phyloP scores from a whole-genome alignment of 106 monocot genomes.

The Vanilla planifolia region DNA sequence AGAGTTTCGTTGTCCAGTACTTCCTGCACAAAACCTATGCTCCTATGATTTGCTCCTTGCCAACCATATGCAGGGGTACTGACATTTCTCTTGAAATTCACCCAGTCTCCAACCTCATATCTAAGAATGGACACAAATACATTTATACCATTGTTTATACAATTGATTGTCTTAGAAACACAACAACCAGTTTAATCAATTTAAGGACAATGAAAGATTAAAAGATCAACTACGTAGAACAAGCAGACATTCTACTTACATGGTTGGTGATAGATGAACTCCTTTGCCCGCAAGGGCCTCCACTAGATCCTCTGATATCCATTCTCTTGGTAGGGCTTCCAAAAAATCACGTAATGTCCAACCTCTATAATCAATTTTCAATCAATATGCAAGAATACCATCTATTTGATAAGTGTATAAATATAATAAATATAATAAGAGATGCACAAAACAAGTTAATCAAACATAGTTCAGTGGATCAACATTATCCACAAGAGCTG shows the following conservation, averaged over 20 bases:
- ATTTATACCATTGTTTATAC: constrained; percentile 2
- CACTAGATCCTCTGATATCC: constrained; percentile 95
- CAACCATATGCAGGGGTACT: constrained; percentile 60
- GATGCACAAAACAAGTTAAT: too few relatives aligned
- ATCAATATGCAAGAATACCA: too few relatives aligned
- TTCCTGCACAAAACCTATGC: constrained; percentile 84
- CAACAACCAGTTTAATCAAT: not conserved
- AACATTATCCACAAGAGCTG: too few relatives aligned
- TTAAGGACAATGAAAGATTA: constrained; percentile 1
- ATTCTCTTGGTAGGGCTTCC: constrained; percentile 83
- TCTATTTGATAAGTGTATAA: too few relatives aligned
- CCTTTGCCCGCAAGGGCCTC: constrained; percentile 70
- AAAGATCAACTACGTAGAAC: not conserved
- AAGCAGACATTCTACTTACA: constrained; percentile 35
- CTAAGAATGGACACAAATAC: constrained; percentile 24
- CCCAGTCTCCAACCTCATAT: constrained; percentile 88
- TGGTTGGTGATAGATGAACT: constrained; percentile 78
- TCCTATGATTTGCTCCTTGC: constrained; percentile 78
- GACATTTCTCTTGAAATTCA: constrained; percentile 72
- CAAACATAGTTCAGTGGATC: too few relatives aligned
- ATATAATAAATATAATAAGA: too few relatives aligned
- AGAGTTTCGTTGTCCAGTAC: constrained; percentile 46
- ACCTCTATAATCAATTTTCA: constrained; percentile 61
- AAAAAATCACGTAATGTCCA: constrained; percentile 84
- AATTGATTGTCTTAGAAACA: not conserved